Evolutionary conservation across 148 eudicot genomes (phyloP).

Genomic region (Rhododendron molle): DNA sequence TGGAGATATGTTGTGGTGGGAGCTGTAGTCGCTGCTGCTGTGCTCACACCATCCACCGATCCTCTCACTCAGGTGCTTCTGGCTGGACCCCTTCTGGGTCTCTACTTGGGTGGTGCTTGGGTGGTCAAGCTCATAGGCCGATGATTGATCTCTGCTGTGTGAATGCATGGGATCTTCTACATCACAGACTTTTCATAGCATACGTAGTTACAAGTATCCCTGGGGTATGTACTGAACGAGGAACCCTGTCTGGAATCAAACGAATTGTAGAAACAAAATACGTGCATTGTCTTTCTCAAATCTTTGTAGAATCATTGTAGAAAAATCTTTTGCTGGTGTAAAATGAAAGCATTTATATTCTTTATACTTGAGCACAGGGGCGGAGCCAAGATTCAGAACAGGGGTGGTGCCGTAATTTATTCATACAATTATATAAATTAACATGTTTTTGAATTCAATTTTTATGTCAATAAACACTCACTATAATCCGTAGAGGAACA

Average conservation of each 20-base stretch:
- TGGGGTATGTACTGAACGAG: background rate
- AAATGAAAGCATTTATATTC: background rate
- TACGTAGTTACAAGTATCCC: background rate
- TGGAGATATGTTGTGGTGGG: slow-evolving; percentile 99
- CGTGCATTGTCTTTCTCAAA: background rate
- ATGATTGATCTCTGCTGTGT: slow-evolving; percentile 18
- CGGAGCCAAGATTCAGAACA: no score
- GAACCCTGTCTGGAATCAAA: background rate
- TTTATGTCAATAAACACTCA: no score
- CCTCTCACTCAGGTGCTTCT: slow-evolving; percentile 91
- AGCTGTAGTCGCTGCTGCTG: slow-evolving; percentile 89
- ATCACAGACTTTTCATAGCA: background rate
- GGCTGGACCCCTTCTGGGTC: slow-evolving; percentile 95
- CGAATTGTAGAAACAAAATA: background rate
- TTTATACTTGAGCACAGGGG: background rate
- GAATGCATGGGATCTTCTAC: background rate
- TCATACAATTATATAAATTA: no score
- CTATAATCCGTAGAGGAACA: no score
- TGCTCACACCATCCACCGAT: slow-evolving; percentile 96
- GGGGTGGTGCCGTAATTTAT: no score
- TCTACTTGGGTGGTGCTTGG: slow-evolving; percentile 94
- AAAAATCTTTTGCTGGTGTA: background rate
- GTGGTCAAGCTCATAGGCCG: slow-evolving; percentile 69
- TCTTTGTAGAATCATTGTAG: slow-evolving; percentile 9
- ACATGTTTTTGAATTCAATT: no score